These are phyloP conservation scores for Boletus sp. DNA, from an alignment of 768 basidiomycete species.

Conservation along the genomic window DNA sequence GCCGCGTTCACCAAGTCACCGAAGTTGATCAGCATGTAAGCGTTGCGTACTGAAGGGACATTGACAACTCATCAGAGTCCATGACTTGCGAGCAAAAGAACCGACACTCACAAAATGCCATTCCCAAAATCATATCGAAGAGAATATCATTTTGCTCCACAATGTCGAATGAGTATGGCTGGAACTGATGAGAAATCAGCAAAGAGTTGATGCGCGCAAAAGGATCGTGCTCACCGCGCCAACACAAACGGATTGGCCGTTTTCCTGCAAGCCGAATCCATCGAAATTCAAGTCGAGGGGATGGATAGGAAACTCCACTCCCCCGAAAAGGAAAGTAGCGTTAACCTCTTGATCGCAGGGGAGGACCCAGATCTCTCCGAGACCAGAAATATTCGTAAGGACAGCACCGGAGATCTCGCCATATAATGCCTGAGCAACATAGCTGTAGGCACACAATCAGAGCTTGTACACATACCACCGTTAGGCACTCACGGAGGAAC, in stretches of 20 bases:
- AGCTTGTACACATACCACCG: slow-evolving; percentile 5
- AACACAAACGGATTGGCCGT: slow-evolving; percentile 33
- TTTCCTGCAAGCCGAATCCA: slow-evolving; percentile 11
- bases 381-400: slow-evolving; percentile 36
- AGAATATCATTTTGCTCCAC: slow-evolving; percentile 11
- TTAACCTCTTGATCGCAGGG: slow-evolving; percentile 67
- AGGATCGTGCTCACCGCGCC: slow-evolving; percentile 41
- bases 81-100: not conserved
- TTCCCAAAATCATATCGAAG: slow-evolving; percentile 70
- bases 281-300: slow-evolving; percentile 56
- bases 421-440: slow-evolving; percentile 62
- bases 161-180: slow-evolving; percentile 57
- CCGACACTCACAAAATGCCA: slow-evolving; percentile 59
- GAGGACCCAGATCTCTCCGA: slow-evolving; percentile 55
- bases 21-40: slow-evolving; percentile 61
- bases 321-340: slow-evolving; percentile 61
- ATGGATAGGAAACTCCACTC: slow-evolving; percentile 57
- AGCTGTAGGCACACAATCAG: slow-evolving; percentile 31
- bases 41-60: slow-evolving; percentile 54
- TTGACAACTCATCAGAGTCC: not conserved
- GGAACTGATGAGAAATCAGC: slow-evolving; percentile 48
- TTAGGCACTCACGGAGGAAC: slow-evolving; percentile 45
- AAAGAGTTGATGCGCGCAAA: not conserved
- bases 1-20: slow-evolving; percentile 56
- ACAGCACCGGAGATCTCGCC: slow-evolving; percentile 51